Evolutionary conservation across 495 filamentous ascomycete genomes (phyloP).

Genomic region (Apodospora peruviana): DNA sequence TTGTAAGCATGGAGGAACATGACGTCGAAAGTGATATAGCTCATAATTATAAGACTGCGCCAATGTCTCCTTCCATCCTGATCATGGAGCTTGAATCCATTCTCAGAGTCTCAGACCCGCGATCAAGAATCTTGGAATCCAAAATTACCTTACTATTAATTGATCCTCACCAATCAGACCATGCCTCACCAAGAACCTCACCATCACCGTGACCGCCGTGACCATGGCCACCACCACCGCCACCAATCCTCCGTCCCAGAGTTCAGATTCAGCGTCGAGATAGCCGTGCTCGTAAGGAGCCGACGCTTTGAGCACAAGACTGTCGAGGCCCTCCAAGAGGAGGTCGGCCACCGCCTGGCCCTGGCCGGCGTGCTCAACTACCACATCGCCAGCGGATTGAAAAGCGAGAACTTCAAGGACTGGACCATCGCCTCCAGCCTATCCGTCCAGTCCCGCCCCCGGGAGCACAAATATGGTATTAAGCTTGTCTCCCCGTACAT

Average conservation of each 20-base stretch:
- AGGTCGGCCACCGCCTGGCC: constrained; percentile 16
- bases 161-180: not conserved
- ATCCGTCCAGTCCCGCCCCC: constrained; percentile 13
- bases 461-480: constrained; percentile 22
- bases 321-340: constrained; percentile 11
- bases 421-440: constrained; percentile 21
- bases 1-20: too few relatives aligned
- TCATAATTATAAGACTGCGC: too few relatives aligned
- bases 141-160: too few relatives aligned
- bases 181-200: constrained; percentile 4
- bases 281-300: constrained; percentile 23
- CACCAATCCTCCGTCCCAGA: constrained; percentile 6
- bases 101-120: too few relatives aligned
- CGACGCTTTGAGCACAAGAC: constrained; percentile 16
- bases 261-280: constrained; percentile 24
- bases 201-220: constrained; percentile 1
- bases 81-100: too few relatives aligned
- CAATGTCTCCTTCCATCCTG: too few relatives aligned
- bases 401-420: constrained; percentile 3
- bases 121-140: too few relatives aligned
- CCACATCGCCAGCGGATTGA: not conserved
- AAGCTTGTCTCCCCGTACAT: constrained; percentile 23
- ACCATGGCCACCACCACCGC: not conserved
- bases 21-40: too few relatives aligned
- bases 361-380: constrained; percentile 13